phyloP scores from a whole-genome alignment of 129 eudicot genomes.

The Flaveria brownii region DNA sequence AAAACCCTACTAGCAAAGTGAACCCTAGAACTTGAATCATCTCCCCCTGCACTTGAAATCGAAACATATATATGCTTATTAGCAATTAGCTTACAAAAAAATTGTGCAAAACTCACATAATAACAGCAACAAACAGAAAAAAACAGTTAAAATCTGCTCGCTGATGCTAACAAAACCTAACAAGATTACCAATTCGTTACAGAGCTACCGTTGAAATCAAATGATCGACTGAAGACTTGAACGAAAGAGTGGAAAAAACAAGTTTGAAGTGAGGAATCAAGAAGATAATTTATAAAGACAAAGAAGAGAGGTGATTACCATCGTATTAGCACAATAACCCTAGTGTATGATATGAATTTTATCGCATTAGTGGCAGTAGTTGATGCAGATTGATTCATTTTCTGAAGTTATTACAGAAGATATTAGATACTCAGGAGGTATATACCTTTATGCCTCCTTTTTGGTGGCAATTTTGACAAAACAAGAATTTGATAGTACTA shows the following conservation, averaged over 20 bases:
- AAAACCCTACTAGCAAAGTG: conserved; percentile 46
- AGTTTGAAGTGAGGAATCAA: neutral
- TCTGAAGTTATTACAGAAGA: conserved; percentile 9
- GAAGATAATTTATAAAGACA: neutral
- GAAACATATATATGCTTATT: neutral
- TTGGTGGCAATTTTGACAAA: conserved; percentile 17
- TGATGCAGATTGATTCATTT: conserved; percentile 21
- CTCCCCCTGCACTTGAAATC: conserved; percentile 31
- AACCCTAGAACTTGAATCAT: conserved; percentile 42
- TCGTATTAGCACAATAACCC: neutral
- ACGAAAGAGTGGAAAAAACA: neutral
- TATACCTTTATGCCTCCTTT: conserved; percentile 31
- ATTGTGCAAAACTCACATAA: too few species aligned
- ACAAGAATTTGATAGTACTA: neutral
- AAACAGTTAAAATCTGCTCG: neutral
- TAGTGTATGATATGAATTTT: conserved; percentile 7
- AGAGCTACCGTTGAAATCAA: neutral
- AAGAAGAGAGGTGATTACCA: conserved; percentile 12
- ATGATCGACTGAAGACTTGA: neutral
- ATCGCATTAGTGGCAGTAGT: conserved; percentile 16
- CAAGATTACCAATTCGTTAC: too few species aligned
- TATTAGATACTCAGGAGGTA: neutral
- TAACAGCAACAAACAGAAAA: neutral
- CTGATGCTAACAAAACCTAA: conserved; percentile 3
- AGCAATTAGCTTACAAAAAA: neutral